Evolutionary conservation across 2,329 filamentous ascomycete species (phyloP).

Genomic region (Pyricularia sp.): DNA sequence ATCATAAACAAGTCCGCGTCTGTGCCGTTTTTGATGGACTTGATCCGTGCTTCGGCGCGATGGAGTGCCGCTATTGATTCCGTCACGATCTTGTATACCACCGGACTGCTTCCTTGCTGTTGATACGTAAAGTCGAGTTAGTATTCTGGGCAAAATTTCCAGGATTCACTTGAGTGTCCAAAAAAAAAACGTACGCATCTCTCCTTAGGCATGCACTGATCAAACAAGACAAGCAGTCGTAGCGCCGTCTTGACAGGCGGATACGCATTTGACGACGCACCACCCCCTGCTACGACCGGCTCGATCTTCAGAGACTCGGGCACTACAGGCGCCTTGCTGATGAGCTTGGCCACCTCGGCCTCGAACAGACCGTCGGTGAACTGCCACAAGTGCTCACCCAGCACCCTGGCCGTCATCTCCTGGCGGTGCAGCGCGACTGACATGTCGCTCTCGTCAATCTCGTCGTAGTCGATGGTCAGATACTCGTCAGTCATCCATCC

Average conservation of each 20-base stretch:
- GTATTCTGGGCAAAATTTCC: not conserved
- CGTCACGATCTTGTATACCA: constrained; percentile 63
- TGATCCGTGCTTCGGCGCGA: constrained; percentile 59
- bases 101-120: constrained; percentile 38
- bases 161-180: not conserved
- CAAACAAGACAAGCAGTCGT: constrained; percentile 47
- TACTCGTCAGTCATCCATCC: constrained; percentile 48
- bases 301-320: constrained; percentile 37
- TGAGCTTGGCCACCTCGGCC: constrained; percentile 39
- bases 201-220: constrained; percentile 51
- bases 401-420: constrained; percentile 40
- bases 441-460: constrained; percentile 9
- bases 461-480: constrained; percentile 38
- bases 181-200: constrained; percentile 35
- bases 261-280: constrained; percentile 43
- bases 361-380: constrained; percentile 43
- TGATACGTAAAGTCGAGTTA: not conserved
- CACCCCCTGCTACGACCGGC: constrained; percentile 29
- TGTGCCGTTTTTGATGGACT: constrained; percentile 41
- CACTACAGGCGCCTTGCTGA: constrained; percentile 33
- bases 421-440: constrained; percentile 37
- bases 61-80: constrained; percentile 78
- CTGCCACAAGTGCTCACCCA: constrained; percentile 44
- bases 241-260: constrained; percentile 45
- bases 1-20: constrained; percentile 88